Evolutionary conservation across 257 asterid genomes (phyloP), one percentile per base, ranked within the genome.

Genomic region (Mitragyna speciosa): DNA sequence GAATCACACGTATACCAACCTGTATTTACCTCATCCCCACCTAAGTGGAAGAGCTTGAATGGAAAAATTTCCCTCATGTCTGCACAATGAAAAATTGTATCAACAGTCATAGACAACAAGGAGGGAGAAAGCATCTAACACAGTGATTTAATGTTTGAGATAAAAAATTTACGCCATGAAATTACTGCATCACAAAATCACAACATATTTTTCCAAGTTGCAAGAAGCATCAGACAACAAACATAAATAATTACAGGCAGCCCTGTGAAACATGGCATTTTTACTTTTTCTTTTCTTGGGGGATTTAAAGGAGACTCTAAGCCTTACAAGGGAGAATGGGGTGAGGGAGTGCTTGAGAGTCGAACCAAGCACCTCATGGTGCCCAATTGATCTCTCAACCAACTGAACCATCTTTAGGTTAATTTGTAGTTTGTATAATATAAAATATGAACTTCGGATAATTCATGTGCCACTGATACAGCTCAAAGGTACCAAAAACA

Each of bases 11-110:
- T 33, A 67, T 20, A 69, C 86, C 65, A 80, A 94, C 98, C 92
- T 88, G 97, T 90, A 88, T 94, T 91, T 71, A 94, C 98, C 90
- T 94, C 98, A 82, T 94, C 97, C 71, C 98, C 98, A 41, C 98
- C 98, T 71, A 94, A 88, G 86, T 94, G 98, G 86, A 94, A 92
- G 81, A 94, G 92, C 83, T 92, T 87, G 81, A 94, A 94, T 4
- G 98, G 97, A 73, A 94, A 94, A 52, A 94, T 89, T 83, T 94
- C 90, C 87, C 90, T 90, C 89, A 94, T 87, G 84, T 89, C 98
- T 94, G 93, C 90, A 82, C 67, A 79, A 77, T 52, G 48, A 78
- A 83, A 51, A 68, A 72, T 39, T 45, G 79, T 54, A 49, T 76
- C 61, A 63, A 84, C 26, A 15, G 73, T 82, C 73, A 69, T 26